Evolutionary conservation across 2,329 filamentous ascomycete genomes (phyloP), one percentile per base, ranked within the genome.

Genomic region (Colletotrichum orchidophilum): DNA sequence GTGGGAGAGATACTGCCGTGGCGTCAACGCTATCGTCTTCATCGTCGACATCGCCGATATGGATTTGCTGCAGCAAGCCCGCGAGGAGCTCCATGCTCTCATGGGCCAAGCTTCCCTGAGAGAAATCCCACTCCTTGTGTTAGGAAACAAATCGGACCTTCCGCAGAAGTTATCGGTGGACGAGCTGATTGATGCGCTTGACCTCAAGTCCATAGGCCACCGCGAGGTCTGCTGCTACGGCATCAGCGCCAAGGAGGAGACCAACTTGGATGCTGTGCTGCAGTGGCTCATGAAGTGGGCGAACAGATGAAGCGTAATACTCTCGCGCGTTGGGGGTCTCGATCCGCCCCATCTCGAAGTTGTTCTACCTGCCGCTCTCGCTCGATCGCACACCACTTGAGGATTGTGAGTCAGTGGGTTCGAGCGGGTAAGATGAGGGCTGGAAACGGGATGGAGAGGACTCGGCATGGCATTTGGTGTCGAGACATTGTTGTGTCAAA

Each of bases 1-100:
- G 96, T 99, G 96, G 96, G 96, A 99, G 87, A 89, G 96, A 79
- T 99, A 99, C 83, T 98, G 96, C 84, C 94, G 95, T 74, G 96
- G 95, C 63, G 96, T 98, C 76, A 97, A 97, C 84, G 96, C 96
- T 76, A 98, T 99, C 76, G 94, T 99, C 75, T 99, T 98, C 84
- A 97, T 99, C 81, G 95, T 98, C 79, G 96, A 99, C 81, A 97
- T 97, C 75, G 95, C 96, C 76, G 96, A 99, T 82, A 87, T 88
- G 74, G 89, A 90, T 63, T 90, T 94, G 68, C 87, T 98, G 70
- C 92, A 94, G 9, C 90, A 94, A 73, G 96, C 96, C 62, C 94
- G 93, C 78, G 95, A 98, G 76, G 96, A 98, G 82, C 91, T 99
- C 69, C 96, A 98, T 82, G 88, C 93, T 46, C 87, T 99, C 70